phyloP scores from a whole-genome alignment of 169 alveolate species.

The Cryptosporidium canis region DNA sequence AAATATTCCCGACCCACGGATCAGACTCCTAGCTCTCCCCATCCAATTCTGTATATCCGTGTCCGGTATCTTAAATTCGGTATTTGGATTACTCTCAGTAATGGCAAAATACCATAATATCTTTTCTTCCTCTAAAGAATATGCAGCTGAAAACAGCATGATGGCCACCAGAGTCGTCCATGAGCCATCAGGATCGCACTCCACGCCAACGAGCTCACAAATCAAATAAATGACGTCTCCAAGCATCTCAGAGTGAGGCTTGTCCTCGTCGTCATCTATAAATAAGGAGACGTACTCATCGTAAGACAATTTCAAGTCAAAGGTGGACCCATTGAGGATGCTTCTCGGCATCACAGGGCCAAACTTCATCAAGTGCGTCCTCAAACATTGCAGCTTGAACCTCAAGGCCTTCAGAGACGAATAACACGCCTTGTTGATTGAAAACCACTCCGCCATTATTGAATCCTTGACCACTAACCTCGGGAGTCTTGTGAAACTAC shows the following conservation, averaged over 20 bases:
- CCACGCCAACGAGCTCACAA: background rate
- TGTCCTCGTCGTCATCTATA: background rate
- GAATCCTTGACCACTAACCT: background rate
- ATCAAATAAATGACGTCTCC: slow-evolving; percentile 48
- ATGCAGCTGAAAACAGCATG: slow-evolving; percentile 40
- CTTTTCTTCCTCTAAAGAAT: slow-evolving; percentile 51
- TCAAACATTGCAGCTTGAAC: slow-evolving; percentile 45
- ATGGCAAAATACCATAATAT: slow-evolving; percentile 28
- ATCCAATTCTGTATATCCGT: slow-evolving; percentile 1
- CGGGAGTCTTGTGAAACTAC: background rate
- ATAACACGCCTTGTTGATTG: slow-evolving; percentile 23
- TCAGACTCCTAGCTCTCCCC: background rate
- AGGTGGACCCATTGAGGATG: slow-evolving; percentile 14
- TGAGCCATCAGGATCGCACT: background rate
- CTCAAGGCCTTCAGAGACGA: slow-evolving; percentile 41
- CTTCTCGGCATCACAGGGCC: slow-evolving; percentile 22
- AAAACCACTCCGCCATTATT: slow-evolving; percentile 46
- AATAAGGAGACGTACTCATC: slow-evolving; percentile 21
- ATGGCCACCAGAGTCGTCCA: slow-evolving; percentile 41
- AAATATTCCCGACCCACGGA: background rate
- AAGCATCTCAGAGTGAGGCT: background rate
- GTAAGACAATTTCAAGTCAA: slow-evolving; percentile 11
- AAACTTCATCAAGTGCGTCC: background rate
- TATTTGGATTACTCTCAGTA: background rate
- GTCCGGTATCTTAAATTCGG: background rate